These are phyloP conservation scores for Malus hybrid DNA, from an alignment of 331 rosid species.

Conservation along the genomic window DNA sequence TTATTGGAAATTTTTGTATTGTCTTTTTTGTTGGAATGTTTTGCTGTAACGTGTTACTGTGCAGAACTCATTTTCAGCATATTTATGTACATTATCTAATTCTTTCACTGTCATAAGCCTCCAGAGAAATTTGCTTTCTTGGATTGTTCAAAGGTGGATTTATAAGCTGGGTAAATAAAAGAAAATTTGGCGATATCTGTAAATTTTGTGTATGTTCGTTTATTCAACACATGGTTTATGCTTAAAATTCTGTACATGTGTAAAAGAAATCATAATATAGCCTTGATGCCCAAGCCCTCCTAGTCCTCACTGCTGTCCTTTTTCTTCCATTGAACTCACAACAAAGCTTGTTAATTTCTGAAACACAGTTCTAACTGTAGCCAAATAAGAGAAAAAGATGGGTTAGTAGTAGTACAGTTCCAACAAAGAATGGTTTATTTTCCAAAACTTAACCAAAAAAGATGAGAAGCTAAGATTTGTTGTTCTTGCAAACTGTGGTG, in stretches of 20 bases:
- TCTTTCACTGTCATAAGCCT: not conserved
- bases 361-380: not conserved
- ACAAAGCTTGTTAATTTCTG: not conserved
- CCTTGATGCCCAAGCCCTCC: not conserved
- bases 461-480: not conserved
- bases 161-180: not conserved
- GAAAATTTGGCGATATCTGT: not conserved
- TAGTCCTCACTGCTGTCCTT: not conserved
- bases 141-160: not conserved
- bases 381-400: not conserved
- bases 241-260: not conserved
- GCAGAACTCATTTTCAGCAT: not conserved
- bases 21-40: not conserved
- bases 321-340: not conserved
- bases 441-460: not conserved
- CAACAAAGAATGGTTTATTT: not conserved
- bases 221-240: not conserved
- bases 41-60: not conserved
- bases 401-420: not conserved
- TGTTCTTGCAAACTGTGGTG: not conserved
- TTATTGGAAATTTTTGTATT: not conserved
- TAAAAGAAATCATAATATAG: not conserved
- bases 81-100: not conserved
- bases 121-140: not conserved
- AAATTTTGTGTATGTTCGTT: not conserved